A percentile compares a stretch with the other conserved stretches of the same genome.
Conservation (phyloP, 495 filamentous ascomycete genomes). For the Gamarada debralockiae region DNA sequence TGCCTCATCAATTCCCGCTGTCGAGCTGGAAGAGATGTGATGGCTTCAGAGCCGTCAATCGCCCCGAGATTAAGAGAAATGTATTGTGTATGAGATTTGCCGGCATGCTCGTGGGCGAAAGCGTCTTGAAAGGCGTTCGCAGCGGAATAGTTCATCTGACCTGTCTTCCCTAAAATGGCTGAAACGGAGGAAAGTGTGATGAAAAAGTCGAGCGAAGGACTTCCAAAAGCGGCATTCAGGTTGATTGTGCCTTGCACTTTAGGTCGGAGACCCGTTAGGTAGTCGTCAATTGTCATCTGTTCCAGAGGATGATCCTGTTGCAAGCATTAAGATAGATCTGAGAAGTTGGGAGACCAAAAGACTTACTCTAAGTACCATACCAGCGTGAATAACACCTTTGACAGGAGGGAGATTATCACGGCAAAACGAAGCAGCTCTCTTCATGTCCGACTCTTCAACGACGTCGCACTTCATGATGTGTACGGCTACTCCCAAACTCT, state of each 20-base stretch:
- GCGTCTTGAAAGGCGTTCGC: slow-evolving; percentile 57
- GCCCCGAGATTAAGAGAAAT: not conserved
- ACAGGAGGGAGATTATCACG: slow-evolving; percentile 23
- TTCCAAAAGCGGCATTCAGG: slow-evolving; percentile 33
- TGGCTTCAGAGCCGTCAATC: not conserved
- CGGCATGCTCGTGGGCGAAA: slow-evolving; percentile 29
- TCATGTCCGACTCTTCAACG: slow-evolving; percentile 15
- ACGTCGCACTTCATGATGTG: slow-evolving; percentile 25
- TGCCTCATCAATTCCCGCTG: not conserved
- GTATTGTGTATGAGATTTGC: not conserved
- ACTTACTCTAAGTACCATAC: slow-evolving; percentile 40
- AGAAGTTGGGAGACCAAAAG: too few species aligned
- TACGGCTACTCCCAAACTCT: not conserved
- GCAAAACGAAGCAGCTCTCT: not conserved
- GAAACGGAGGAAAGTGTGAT: slow-evolving; percentile 57
- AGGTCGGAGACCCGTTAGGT: slow-evolving; percentile 27
- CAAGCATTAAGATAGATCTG: not conserved
- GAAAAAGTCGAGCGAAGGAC: slow-evolving; percentile 57
- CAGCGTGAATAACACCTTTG: slow-evolving; percentile 42
- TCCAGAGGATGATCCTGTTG: slow-evolving; percentile 18
- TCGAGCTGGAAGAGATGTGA: not conserved
- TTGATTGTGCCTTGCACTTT: slow-evolving; percentile 36
- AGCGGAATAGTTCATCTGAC: slow-evolving; percentile 59
- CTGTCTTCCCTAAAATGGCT: slow-evolving; percentile 53
- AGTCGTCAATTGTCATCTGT: slow-evolving; percentile 21